Base-by-base conservation (phyloP, 139 green algal species). In the Zygnema cylindricum region DNA sequence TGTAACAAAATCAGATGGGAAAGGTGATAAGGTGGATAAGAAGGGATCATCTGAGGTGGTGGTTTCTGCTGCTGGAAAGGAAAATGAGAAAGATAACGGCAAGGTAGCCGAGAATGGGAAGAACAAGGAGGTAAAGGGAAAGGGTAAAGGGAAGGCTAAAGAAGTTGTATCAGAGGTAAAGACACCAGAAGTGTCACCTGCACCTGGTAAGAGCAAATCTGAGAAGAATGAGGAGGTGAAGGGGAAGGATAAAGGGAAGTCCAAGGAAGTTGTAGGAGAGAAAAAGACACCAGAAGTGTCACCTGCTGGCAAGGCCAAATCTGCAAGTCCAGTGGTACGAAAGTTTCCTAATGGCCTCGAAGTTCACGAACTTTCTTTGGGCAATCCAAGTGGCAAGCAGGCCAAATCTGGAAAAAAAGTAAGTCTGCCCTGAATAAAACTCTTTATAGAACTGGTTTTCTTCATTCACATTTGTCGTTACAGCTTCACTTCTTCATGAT, bases 341-440 rank as follows among this genome's bases (percentile, higher is more conserved):
- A 79, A 40, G 42, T 92, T 84, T 76, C 82, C 87, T 23, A 92
- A 92, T 25, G 88, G 88, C 0, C 96, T 98, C 91, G 86, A 95
- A 82, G 92, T 98, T 2, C 92, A 97, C 79, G 90, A 95, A 11
- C 36, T 96, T 77, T 86, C 71, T 22, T 35, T 89, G 69, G 83
- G 73, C 32, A 89, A 89, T 41, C 86, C 95, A 0, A 91, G 94
- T 75, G 96, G 93, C 87, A 98, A 97, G 93, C 86, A 96, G 75
- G 95, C 95, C 55, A 96, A 95, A 92, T 39, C 73, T 0, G 95
- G 95, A 32, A 95, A 95, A 90, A 93, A 84, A 76, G 92, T 95
- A 55, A 39, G 0, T 85, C 55, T 7, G n/a, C n/a, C n/a, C n/a
- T n/a, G n/a, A n/a, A n/a, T n/a, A n/a, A n/a, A n/a, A n/a, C n/a